Percentiles rank a stretch among this genome's conserved stretches.
Conservation (phyloP, 2,329 filamentous ascomycete species). For the Coniochaeta prunicola region DNA sequence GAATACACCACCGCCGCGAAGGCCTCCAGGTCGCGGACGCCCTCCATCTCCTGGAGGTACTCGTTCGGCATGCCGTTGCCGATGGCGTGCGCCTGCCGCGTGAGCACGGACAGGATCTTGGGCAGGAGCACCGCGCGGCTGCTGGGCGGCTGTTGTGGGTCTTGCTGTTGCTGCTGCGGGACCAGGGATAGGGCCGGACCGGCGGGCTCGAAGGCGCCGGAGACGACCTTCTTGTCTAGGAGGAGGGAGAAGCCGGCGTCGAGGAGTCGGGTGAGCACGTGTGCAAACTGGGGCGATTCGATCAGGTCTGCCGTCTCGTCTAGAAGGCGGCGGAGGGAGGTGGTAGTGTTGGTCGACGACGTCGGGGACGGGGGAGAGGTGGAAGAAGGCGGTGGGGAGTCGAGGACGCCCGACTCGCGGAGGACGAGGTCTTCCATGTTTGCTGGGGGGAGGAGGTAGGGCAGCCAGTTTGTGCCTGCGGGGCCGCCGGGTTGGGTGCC, state of each 20-base stretch:
- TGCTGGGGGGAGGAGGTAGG: slow-evolving; percentile 71
- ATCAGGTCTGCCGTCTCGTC: slow-evolving; percentile 95
- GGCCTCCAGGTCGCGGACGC: slow-evolving; percentile 67
- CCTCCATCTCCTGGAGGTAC: slow-evolving; percentile 69
- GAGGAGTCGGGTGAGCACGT: slow-evolving; percentile 78
- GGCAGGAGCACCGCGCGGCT: slow-evolving; percentile 60
- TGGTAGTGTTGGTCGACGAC: slow-evolving; percentile 26
- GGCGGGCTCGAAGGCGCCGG: slow-evolving; percentile 65
- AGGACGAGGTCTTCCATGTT: slow-evolving; percentile 80
- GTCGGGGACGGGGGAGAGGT: slow-evolving; percentile 10
- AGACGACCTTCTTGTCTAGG: slow-evolving; percentile 73
- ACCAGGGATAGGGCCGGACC: slow-evolving; percentile 2
- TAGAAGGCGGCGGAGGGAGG: slow-evolving; percentile 70
- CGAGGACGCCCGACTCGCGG: slow-evolving; percentile 72
- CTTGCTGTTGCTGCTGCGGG: slow-evolving; percentile 19
- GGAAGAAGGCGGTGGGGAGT: slow-evolving; percentile 30
- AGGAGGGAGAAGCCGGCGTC: slow-evolving; percentile 82
- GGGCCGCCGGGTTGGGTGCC: slow-evolving; percentile 39
- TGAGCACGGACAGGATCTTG: slow-evolving; percentile 82
- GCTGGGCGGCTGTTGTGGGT: slow-evolving; percentile 16
- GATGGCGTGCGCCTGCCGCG: slow-evolving; percentile 83
- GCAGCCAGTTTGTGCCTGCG: slow-evolving; percentile 64
- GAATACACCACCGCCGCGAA: slow-evolving; percentile 85
- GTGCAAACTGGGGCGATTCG: slow-evolving; percentile 84
- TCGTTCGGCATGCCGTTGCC: slow-evolving; percentile 69